phyloP scores from a whole-genome alignment of 78 protist species.

The Isochrysis galbana region DNA sequence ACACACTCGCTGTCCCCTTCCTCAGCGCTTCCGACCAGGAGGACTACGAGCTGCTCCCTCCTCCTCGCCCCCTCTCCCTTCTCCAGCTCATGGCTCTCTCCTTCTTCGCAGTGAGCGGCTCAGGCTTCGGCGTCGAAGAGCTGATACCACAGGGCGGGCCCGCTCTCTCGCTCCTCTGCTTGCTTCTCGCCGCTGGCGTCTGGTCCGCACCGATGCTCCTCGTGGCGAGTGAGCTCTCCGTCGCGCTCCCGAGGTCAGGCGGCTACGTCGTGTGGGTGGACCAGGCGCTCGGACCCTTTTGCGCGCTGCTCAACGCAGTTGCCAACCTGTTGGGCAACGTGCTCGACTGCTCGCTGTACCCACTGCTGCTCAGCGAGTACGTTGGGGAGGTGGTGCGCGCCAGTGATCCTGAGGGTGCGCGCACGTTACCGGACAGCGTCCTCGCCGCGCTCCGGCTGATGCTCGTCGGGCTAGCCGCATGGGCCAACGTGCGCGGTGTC shows the following conservation, averaged over 20 bases:
- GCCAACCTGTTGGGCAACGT: neutral
- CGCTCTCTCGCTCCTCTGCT: neutral
- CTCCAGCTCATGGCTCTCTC: neutral
- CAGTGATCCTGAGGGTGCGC: neutral
- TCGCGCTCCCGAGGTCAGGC: neutral
- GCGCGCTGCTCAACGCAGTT: neutral
- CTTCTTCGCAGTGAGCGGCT: constrained; percentile 19
- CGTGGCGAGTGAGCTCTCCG: neutral
- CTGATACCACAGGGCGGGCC: neutral
- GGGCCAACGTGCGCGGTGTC: neutral
- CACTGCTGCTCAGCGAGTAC: neutral
- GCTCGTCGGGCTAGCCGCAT: neutral
- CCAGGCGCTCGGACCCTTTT: neutral
- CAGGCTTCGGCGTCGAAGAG: constrained; percentile 12
- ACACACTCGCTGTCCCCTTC: neutral
- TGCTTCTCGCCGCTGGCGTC: neutral
- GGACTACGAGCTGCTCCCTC: neutral
- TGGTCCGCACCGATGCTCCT: neutral
- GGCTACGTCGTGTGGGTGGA: constrained; percentile 7
- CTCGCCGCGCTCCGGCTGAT: neutral
- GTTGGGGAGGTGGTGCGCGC: neutral
- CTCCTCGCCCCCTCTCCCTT: neutral
- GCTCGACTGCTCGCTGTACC: constrained; percentile 14
- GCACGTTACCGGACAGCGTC: neutral
- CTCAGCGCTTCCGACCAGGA: neutral